Evolutionary conservation across 1,284 basidiomycete species (phyloP), one percentile per base, ranked within the genome.

Genomic region (Moniliophthora roreri): DNA sequence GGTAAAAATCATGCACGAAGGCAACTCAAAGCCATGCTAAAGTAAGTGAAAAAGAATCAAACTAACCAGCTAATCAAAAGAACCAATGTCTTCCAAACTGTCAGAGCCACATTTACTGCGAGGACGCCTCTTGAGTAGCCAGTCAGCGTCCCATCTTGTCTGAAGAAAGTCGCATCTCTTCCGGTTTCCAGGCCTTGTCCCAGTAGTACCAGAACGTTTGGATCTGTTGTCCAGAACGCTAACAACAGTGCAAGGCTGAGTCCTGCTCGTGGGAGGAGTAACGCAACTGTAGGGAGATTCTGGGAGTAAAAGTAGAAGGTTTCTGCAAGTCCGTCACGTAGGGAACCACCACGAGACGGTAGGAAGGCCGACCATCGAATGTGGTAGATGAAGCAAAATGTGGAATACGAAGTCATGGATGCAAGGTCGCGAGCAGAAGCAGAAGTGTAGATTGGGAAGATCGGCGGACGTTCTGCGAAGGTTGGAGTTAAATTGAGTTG

Each of bases 321-420:
- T 69, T 94, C 92, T 7, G 91, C 87, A 47, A 90, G 71, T 52
- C 83, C 85, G 59, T 86, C 81, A 50, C 80, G 77, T 59, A 81
- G 58, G 58, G 44, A 46, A 26, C 78, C 74, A 54, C 82, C 80
- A 45, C 71, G 69, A 63, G 82, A 77, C 48, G 76, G 75, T 47
- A 67, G 80, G 58, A 77, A 84, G n/a, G 89, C 85, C 9, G 84
- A 81, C 55, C 75, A 74, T 40, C 91, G 86, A 60, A 93, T 75
- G 67, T 92, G 81, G 54, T 85, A 80, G 60, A 95, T 74, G 73
- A 94, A 93, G 68, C 84, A 88, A 67, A 92, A 94, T 69, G 87
- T 84, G 53, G 80, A 80, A 71, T 87, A 94, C 8, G 89, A 93
- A 2, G 82, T 78, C 72, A 94, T 81, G 36, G 81, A 81, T 24